Percentiles rank a stretch among this genome's conserved stretches.
Evolutionary conservation across 176 grass and related monocot species (phyloP).

Genomic region (Juncus effusus): DNA sequence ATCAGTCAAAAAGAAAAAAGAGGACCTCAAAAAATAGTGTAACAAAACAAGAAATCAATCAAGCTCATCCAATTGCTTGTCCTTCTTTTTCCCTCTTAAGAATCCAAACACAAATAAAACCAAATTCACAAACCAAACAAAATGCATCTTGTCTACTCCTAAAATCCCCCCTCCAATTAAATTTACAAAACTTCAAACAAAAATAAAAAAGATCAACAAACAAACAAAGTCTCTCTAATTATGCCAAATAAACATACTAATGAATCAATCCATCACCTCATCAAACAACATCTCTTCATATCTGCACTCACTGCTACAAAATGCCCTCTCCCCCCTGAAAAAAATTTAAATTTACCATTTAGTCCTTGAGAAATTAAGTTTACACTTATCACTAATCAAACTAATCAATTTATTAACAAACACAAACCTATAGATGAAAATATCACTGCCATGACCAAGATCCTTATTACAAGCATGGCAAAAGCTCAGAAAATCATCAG

Average conservation of each 20-base stretch:
- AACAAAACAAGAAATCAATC: conserved; percentile 20
- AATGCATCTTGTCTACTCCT: conserved; percentile 18
- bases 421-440: conserved; percentile 67
- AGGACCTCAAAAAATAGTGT: not conserved
- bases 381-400: not conserved
- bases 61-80: conserved; percentile 2
- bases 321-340: conserved; percentile 61
- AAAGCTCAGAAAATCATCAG: conserved; percentile 44
- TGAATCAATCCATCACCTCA: conserved; percentile 27
- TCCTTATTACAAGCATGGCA: conserved; percentile 67
- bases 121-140: not conserved
- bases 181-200: conserved; percentile 24
- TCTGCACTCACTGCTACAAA: conserved; percentile 63
- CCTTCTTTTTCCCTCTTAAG: conserved; percentile 10
- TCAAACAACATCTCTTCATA: conserved; percentile 50
- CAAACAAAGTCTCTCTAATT: conserved; percentile 1
- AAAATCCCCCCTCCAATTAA: conserved; percentile 10
- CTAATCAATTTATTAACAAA: conserved; percentile 5
- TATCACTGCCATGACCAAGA: conserved; percentile 49
- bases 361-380: not conserved
- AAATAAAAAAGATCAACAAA: conserved; percentile 6
- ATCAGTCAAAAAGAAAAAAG: conserved; percentile 19
- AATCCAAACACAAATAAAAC: conserved; percentile 19
- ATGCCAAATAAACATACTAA: not conserved
- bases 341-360: conserved; percentile 3